Conservation (phyloP, 2,329 filamentous ascomycete genomes). For the Claviceps sp. region DNA sequence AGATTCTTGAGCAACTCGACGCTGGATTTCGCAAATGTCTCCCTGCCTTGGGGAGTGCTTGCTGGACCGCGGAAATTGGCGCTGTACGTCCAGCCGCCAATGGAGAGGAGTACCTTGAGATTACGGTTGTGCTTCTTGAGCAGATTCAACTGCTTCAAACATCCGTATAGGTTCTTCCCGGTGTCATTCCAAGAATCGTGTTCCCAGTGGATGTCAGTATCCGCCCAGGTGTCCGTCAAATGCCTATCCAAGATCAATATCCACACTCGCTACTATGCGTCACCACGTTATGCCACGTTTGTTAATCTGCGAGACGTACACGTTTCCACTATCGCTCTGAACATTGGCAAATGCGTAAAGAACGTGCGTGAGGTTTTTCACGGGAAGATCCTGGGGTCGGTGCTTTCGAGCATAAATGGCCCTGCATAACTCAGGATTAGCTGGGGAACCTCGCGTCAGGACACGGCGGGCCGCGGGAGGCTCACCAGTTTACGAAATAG, state of each 20-base stretch:
- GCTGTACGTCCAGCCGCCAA: slow-evolving; percentile 89
- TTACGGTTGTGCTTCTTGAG: slow-evolving; percentile 71
- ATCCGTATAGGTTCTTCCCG: slow-evolving; percentile 77
- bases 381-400: slow-evolving; percentile 71
- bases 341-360: slow-evolving; percentile 89
- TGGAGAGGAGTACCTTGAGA: slow-evolving; percentile 72
- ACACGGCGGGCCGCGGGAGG: not conserved
- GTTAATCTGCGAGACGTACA: slow-evolving; percentile 30
- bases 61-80: slow-evolving; percentile 68
- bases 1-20: slow-evolving; percentile 66
- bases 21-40: slow-evolving; percentile 58
- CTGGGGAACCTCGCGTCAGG: not conserved
- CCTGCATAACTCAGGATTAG: slow-evolving; percentile 23
- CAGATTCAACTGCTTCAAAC: slow-evolving; percentile 76
- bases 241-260: slow-evolving; percentile 17
- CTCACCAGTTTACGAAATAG: slow-evolving; percentile 59
- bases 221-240: slow-evolving; percentile 50
- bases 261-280: not conserved
- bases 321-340: slow-evolving; percentile 63
- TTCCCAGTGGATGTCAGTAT: slow-evolving; percentile 61
- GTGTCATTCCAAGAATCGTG: slow-evolving; percentile 56
- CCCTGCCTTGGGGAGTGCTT: slow-evolving; percentile 55
- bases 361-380: slow-evolving; percentile 72
- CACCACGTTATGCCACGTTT: not conserved
- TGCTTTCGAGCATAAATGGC: slow-evolving; percentile 80